Conservation (phyloP, 306 rosid genomes). For the Calophaca sinica region DNA sequence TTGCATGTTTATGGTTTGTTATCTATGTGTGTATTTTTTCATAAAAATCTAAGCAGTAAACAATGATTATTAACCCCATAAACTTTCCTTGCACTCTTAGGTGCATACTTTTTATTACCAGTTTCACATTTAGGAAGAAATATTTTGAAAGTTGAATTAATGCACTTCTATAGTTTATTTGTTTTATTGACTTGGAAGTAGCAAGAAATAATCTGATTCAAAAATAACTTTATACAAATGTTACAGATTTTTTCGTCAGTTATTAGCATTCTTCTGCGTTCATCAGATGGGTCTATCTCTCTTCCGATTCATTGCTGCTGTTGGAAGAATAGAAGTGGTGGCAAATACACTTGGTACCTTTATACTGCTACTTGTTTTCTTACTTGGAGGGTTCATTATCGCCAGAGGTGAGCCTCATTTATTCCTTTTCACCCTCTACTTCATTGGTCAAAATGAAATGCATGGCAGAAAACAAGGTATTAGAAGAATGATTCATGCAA, state of each 20-base stretch:
- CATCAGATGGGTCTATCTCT: constrained; percentile 85
- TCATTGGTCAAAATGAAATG: constrained; percentile 28
- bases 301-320: constrained; percentile 81
- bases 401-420: constrained; percentile 63
- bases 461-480: constrained; percentile 19
- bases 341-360: constrained; percentile 73
- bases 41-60: not conserved
- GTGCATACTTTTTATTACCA: not conserved
- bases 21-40: not conserved
- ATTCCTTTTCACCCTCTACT: constrained; percentile 7
- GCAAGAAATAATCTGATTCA: constrained; percentile 21
- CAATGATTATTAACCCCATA: not conserved
- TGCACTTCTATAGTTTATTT: constrained; percentile 6
- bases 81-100: not conserved
- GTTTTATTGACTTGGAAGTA: constrained; percentile 23
- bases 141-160: constrained; percentile 18
- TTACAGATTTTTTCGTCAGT: constrained; percentile 79
- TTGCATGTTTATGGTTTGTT: constrained; percentile 25
- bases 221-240: constrained; percentile 20
- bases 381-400: constrained; percentile 90
- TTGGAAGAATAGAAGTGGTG: constrained; percentile 78
- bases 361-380: constrained; percentile 66
- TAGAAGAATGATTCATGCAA: constrained; percentile 23
- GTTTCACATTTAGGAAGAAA: not conserved
- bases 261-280: constrained; percentile 76